phyloP scores from a whole-genome alignment of 129 eudicot species.

The Saussurea involucrata region DNA sequence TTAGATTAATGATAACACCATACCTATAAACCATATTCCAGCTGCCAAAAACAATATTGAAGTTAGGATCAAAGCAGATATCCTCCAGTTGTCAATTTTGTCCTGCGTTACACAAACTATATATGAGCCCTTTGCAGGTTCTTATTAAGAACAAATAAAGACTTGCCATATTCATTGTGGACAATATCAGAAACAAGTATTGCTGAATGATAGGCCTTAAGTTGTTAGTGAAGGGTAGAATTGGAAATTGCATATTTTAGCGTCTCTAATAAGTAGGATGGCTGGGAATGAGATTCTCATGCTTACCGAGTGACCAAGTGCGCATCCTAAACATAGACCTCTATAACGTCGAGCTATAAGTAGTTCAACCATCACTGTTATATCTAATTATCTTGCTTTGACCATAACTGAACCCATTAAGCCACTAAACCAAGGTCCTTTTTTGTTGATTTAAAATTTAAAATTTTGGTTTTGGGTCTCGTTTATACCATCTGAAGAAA shows the following conservation, averaged over 20 bases:
- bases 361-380: neutral
- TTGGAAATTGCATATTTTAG: neutral
- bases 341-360: neutral
- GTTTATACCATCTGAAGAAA: neutral
- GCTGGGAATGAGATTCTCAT: neutral
- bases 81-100: conserved; percentile 71
- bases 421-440: neutral
- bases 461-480: neutral
- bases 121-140: neutral
- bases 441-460: neutral
- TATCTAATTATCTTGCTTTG: neutral
- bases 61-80: conserved; percentile 52
- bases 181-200: too few relatives aligned
- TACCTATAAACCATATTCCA: conserved; percentile 73
- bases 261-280: neutral
- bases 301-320: neutral
- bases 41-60: conserved; percentile 67
- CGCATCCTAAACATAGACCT: neutral
- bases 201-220: too few relatives aligned
- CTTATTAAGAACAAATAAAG: neutral
- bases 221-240: neutral
- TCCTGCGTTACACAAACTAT: conserved; percentile 43
- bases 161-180: too few relatives aligned
- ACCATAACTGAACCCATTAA: neutral
- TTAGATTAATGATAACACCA: neutral